Evolutionary conservation across 2,329 filamentous ascomycete genomes (phyloP), one percentile per base, ranked within the genome.

Genomic region (Epicoccum sorghinum): DNA sequence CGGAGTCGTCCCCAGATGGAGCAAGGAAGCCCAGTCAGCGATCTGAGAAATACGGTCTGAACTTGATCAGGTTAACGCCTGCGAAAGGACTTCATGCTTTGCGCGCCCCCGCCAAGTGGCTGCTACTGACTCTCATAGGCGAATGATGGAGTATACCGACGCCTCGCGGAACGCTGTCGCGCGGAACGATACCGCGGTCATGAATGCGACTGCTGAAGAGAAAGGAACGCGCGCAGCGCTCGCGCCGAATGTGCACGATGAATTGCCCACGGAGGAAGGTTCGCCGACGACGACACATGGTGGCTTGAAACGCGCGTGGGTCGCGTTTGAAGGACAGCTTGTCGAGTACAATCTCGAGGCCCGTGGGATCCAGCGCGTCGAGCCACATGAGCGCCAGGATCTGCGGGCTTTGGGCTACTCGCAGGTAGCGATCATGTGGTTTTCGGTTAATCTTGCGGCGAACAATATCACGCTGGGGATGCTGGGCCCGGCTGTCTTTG

Each of bases 401-500:
- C 66, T 83, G 45, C 75, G 76, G 14, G 76, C 77, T 59, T 60
- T 83, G n/a, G 80, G 82, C 29, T 84, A 84, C 65, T 72, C 80
- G 33, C 83, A 86, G 67, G 79, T 83, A 22, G 80, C 79, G 14
- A 69, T 85, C 41, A 72, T 88, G 43, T 88, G 85, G 85, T 80
- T 86, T 57, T 84, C 82, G 8, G 81, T 86, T 68, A 87, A 88
- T 62, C 74, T 87, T 8, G 82, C 83, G 2, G 82, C 85, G 24
- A 86, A 87, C 71, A 87, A 87, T 59, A 81, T 87, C 39, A 86
- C 84, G 0, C 75, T 87, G n/a, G 85, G 83, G 0, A 85, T 86
- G 79, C 77, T 87, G 14, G 85, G 85, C 0, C 83, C 84, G 1
- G 78, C 80, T 2, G 78, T 86, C 1, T 88, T 83, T 68, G 78